phyloP scores from a whole-genome alignment of 495 filamentous ascomycete species.

The Daldinia concentrica region DNA sequence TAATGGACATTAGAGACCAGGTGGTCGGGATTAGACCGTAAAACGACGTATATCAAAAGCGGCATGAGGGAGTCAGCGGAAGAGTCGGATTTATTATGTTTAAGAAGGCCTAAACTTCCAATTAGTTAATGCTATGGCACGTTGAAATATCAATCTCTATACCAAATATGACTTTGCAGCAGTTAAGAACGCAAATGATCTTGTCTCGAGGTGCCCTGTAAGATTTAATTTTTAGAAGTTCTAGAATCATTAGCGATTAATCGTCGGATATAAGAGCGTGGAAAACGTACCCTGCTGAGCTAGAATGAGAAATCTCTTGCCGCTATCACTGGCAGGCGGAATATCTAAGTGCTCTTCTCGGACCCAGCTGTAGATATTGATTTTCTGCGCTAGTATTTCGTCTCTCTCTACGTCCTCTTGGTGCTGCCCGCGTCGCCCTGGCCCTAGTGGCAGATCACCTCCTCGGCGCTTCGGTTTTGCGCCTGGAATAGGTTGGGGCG shows the following conservation, averaged over 20 bases:
- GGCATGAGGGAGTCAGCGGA: conserved; percentile 97
- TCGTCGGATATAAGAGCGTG: not conserved
- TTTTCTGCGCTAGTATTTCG: conserved; percentile 93
- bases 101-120: conserved; percentile 72
- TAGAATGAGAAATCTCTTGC: conserved; percentile 84
- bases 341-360: conserved; percentile 95
- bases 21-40: conserved; percentile 93
- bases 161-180: conserved; percentile 99
- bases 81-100: conserved; percentile 90
- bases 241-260: conserved; percentile 57
- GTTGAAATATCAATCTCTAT: conserved; percentile 34
- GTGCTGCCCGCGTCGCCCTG: conserved; percentile 90
- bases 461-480: conserved; percentile 74
- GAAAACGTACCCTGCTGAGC: conserved; percentile 79
- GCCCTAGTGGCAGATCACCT: conserved; percentile 74
- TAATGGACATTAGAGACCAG: conserved; percentile 98
- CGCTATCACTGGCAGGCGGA: conserved; percentile 80
- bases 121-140: conserved; percentile 29
- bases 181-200: conserved; percentile 97
- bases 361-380: conserved; percentile 96
- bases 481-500: conserved; percentile 76
- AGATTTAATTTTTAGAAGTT: conserved; percentile 92
- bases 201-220: conserved; percentile 97
- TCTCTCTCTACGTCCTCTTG: conserved; percentile 98
- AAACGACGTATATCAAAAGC: conserved; percentile 92